Base-by-base conservation (phyloP, 2,329 filamentous ascomycete species). In the Colletotrichum sp. region DNA sequence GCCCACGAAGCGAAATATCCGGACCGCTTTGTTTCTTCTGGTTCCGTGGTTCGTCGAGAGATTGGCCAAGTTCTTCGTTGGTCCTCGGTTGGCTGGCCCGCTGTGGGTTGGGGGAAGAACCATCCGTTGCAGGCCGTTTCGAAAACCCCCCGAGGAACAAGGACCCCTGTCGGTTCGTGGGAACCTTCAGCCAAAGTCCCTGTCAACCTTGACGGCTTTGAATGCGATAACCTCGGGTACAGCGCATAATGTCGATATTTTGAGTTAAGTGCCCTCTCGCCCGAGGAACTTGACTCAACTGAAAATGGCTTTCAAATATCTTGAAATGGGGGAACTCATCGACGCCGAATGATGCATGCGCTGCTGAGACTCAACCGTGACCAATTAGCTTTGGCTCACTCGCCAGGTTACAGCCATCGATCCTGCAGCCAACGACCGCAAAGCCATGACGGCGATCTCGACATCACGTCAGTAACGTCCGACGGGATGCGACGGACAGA, bases 41-140 rank as follows among this genome's bases (percentile, higher is more conserved):
- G 16, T 61, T 18, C 38, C 10, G 24, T 62, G 24, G 30, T 36
- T 74, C 61, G 63, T 34, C 10, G 52, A 61, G 43, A 43, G n/a
- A 52, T 52, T 52, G 43, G 43, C 43, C 43, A 13, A 52, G 13
- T 5, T 36, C 34, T 32, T 36, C 13, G 34, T 36, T 16, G 14
- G 43, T 24, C 13, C 59, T 48, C 34, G 43, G 59, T 52, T 30
- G 32, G 32, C n/a, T 69, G 58, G n/a, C 28, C 59, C 43, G 58
- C 38, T 64, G 68, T 61, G 55, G 68, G 30, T 61, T 71, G 63
- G 55, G 21, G 56, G 36, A 36, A 32, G 9, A 52, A 62, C 24
- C 62, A 58, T 59, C 72, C 43, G 61, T 72, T 56, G 69, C 73
- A 72, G 56, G 56, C 56, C 38, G 69, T 75, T 68, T 58, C 62